Evolutionary conservation across 2,329 filamentous ascomycete species (phyloP).

Genomic region (Cladosporium sp.): DNA sequence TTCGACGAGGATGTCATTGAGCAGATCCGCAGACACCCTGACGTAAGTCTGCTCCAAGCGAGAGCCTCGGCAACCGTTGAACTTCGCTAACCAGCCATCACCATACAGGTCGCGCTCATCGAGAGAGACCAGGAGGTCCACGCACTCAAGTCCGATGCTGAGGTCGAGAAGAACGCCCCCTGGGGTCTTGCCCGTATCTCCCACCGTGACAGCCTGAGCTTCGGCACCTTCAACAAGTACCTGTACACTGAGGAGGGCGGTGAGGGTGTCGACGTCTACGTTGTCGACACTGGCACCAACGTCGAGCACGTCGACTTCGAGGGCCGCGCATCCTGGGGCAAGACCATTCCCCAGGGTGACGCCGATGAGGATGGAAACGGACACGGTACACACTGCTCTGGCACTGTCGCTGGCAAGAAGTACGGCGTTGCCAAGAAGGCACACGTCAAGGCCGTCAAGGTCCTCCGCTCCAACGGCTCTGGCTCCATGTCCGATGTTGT

Average conservation of each 20-base stretch:
- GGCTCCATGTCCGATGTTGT: conserved; percentile 98
- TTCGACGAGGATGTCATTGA: conserved; percentile 92
- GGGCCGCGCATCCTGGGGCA: conserved; percentile 91
- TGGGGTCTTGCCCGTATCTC: conserved; percentile 99
- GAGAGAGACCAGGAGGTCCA: conserved; percentile 92
- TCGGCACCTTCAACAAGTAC: conserved; percentile 97
- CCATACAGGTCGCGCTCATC: conserved; percentile 79
- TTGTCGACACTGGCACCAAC: conserved; percentile 98
- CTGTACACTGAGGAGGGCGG: conserved; percentile 83
- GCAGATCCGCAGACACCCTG: conserved; percentile 86
- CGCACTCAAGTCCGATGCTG: conserved; percentile 54
- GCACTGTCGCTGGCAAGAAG: conserved; percentile 95
- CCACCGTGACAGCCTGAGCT: conserved; percentile 78
- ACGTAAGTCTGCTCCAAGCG: conserved; percentile 62
- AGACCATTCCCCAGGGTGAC: conserved; percentile 84
- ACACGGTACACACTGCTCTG: conserved; percentile 98
- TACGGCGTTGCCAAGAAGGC: conserved; percentile 99
- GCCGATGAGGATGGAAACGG: conserved; percentile 91
- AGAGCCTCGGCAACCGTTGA: conserved; percentile 7
- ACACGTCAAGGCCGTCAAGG: conserved; percentile 93
- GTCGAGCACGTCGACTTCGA: conserved; percentile 92
- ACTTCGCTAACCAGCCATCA: conserved; percentile 1
- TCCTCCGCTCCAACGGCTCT: conserved; percentile 92
- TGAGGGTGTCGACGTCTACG: conserved; percentile 96
- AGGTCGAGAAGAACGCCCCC: conserved; percentile 85